A percentile compares a stretch with the other conserved stretches of the same genome.
Conservation (phyloP, 345 rosid species). For the Rhizophora mangle region DNA sequence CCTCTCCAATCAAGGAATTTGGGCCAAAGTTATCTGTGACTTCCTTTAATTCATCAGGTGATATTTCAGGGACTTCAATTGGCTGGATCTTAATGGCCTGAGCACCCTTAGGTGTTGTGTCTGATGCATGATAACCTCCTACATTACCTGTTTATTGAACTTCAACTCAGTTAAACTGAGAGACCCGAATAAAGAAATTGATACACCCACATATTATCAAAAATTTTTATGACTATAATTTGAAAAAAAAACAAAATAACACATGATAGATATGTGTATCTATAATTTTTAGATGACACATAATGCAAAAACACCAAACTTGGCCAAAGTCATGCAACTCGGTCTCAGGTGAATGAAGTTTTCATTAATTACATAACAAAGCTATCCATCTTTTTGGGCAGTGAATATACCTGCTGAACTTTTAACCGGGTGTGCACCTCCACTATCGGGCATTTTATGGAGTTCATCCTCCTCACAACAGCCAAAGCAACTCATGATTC, state of each 20-base stretch:
- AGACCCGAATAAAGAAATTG: not conserved
- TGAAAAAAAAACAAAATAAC: not conserved
- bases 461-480: constrained; percentile 76
- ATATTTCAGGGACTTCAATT: constrained; percentile 61
- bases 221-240: not conserved
- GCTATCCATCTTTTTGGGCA: not conserved
- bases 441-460: constrained; percentile 63
- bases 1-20: constrained; percentile 74
- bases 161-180: not conserved
- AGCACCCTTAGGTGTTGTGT: constrained; percentile 47
- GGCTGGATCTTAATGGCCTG: constrained; percentile 62
- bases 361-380: not conserved
- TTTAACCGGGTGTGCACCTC: constrained; percentile 54
- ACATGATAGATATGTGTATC: too few relatives aligned
- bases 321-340: not conserved
- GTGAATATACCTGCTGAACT: constrained; percentile 53
- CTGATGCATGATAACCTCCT: constrained; percentile 48
- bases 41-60: constrained; percentile 53
- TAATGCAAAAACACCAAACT: not conserved
- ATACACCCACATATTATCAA: not conserved
- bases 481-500: constrained; percentile 76
- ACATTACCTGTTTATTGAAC: constrained; percentile 37
- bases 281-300: not conserved
- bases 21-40: constrained; percentile 62
- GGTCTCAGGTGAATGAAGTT: not conserved